Evolutionary conservation across 169 alveolate species (phyloP), one percentile per base, ranked within the genome.

Genomic region (Eimeria falciformis): DNA sequence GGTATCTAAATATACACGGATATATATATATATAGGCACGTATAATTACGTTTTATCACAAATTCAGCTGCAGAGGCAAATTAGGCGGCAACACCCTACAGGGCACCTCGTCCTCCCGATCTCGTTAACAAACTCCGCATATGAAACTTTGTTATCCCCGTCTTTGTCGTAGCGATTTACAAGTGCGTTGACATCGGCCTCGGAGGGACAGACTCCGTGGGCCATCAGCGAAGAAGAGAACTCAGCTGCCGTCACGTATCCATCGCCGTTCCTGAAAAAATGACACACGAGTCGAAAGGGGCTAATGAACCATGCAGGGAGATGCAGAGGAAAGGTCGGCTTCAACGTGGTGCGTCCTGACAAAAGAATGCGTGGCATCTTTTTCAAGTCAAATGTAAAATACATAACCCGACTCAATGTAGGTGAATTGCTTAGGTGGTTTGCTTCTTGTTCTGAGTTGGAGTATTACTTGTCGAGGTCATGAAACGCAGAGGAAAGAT

Each of bases 71-170:
- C 90, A 81, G 23, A 81, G 90, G 77, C 90, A 81, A 81, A 81
- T 33, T 3, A 81, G 56, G 77, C 77, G 90, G 33, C 90, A 81
- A 33, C 90, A 81, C 21, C 90, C 90, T 9, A 81, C 53, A 18
- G 93, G 93, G 55, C 93, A 90, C 17, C 93, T 83, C 21, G 93
- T 90, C 62, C 85, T 68, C 58, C 90, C 93, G 23, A 90, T 47
- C 65, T 77, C 93, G 77, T 90, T 90, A 47, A 90, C 93, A 45
- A 90, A 90, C 65, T 95, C 87, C 77, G 91, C 94, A 25, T 90
- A 90, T n/a, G 94, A 90, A 47, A 90, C 94, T 33, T 75, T 69
- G 33, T 85, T 85, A 23, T 90, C 91, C 12, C 78, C 78, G 47
- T 75, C 53, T 6, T 81, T 90, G 79, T 90, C 94, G 86, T 79